A percentile compares a stretch with the other conserved stretches of the same genome.
These are phyloP conservation scores for Sistotremastrum niveocremeum DNA, from an alignment of 768 basidiomycete genomes.

Conservation along the genomic window DNA sequence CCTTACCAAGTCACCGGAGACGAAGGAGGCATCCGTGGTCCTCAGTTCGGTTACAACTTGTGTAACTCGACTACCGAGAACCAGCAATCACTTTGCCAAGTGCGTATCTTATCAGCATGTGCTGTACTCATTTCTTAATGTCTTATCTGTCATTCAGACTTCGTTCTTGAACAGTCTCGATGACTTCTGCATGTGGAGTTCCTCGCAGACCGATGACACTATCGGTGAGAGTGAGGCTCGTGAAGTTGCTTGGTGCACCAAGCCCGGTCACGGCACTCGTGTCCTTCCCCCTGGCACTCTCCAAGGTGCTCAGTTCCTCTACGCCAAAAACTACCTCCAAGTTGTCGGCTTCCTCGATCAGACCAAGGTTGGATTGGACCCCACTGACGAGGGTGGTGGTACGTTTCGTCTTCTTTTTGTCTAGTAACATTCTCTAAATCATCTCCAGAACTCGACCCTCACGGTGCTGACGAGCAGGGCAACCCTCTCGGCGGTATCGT, in stretches of 20 bases:
- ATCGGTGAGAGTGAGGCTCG: slow-evolving; percentile 13
- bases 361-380: slow-evolving; percentile 23
- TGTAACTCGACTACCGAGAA: slow-evolving; percentile 7
- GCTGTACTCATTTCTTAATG: background rate
- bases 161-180: background rate
- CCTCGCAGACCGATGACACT: slow-evolving; percentile 3
- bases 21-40: slow-evolving; percentile 7
- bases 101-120: background rate
- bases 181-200: slow-evolving; percentile 6
- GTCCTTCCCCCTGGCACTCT: slow-evolving; percentile 9
- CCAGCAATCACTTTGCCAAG: slow-evolving; percentile 8
- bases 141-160: background rate
- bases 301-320: slow-evolving; percentile 9
- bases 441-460: slow-evolving; percentile 23
- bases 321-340: slow-evolving; percentile 9
- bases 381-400: slow-evolving; percentile 22
- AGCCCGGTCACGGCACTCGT: slow-evolving; percentile 16
- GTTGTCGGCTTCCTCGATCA: slow-evolving; percentile 24
- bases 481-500: slow-evolving; percentile 24
- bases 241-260: slow-evolving; percentile 20
- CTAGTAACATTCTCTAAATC: background rate
- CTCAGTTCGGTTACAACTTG: slow-evolving; percentile 7
- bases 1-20: slow-evolving; percentile 15
- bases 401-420: slow-evolving; percentile 18
- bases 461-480: slow-evolving; percentile 23